phyloP scores from a whole-genome alignment of 176 grass and related monocot genomes.

The Calamus simplicifolius region DNA sequence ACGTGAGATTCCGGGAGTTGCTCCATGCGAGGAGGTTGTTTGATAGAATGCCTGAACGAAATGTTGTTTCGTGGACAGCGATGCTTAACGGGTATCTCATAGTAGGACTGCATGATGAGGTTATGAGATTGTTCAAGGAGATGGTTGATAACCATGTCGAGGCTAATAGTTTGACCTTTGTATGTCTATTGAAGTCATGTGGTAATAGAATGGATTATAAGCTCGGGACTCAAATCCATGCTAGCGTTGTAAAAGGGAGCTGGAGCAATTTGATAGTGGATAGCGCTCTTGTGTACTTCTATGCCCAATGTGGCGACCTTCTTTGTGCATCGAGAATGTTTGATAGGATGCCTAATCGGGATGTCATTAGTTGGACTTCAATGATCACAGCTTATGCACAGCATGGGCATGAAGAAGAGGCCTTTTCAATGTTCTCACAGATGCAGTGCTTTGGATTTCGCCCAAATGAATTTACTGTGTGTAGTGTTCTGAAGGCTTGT shows the following conservation, averaged over 20 bases:
- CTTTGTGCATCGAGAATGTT: constrained; percentile 36
- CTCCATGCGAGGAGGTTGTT: constrained; percentile 53
- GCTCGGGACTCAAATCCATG: constrained; percentile 75
- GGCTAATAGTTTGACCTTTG: constrained; percentile 60
- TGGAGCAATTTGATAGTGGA: constrained; percentile 69
- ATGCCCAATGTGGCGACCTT: constrained; percentile 53
- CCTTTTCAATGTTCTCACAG: constrained; percentile 48
- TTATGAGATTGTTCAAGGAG: constrained; percentile 37
- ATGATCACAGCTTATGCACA: constrained; percentile 87
- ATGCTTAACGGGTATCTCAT: constrained; percentile 54
- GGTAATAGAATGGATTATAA: constrained; percentile 24
- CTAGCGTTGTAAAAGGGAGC: constrained; percentile 58
- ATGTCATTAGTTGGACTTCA: constrained; percentile 91
- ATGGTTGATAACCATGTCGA: constrained; percentile 33
- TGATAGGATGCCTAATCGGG: constrained; percentile 52
- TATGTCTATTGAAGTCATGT: constrained; percentile 76
- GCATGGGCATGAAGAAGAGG: constrained; percentile 40
- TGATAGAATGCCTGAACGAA: constrained; percentile 42
- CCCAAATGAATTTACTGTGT: constrained; percentile 93
- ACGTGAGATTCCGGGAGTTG: constrained; percentile 35
- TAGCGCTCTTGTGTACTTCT: constrained; percentile 54
- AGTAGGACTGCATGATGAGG: constrained; percentile 29
- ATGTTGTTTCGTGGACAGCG: constrained; percentile 68
- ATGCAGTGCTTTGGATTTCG: constrained; percentile 61
- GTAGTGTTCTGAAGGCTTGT: constrained; percentile 76